Evolutionary conservation across 179 eudicot species (phyloP), one percentile per base, ranked within the genome.

Genomic region (Carnegiea gigantea): DNA sequence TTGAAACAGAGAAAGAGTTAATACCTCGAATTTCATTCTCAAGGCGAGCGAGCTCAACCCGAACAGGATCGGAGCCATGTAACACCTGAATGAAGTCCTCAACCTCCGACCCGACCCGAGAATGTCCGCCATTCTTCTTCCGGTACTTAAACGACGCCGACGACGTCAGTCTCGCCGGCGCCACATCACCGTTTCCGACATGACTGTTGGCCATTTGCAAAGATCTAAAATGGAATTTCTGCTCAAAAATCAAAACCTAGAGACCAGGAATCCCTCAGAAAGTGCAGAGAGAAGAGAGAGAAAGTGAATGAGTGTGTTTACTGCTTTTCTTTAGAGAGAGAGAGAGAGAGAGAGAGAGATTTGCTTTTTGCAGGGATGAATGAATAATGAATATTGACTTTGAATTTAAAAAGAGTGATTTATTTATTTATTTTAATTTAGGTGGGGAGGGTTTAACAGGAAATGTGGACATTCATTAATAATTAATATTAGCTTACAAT

Each of bases 41-140:
- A 46, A 87, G 87, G 46, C 89, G 87, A 62, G 85, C 79, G 84
- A 87, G 89, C 81, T 87, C 89, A 64, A 87, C 76, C 38, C 84
- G 81, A 72, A 82, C 51, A 78, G 84, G 84, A 82, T 82, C 84
- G 28, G 84, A 82, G 12, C 84, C 84, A 26, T 82, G 84, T 21
- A 95, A 81, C 80, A 88, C 79, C 59, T 84, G 85, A 73, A 89
- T 53, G 76, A 91, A 49, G 70, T 93, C 97, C 24, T 92, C 95
- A 18, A 71, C 87, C 8, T 91, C 94, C 2, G 93, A 83, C 70
- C 89, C 90, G 30, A 83, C 85, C 43, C 93, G 80, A 49, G 89
- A 84, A 28, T 79, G 82, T 49, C 83, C 79, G 40, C 83, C 59
- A 71, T 49, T 82, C 87, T 91, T 92, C 86, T 83, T 93, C 82